Evolutionary conservation across 345 rosid genomes (phyloP), one percentile per base, ranked within the genome.

Genomic region (Raphanus sativus): DNA sequence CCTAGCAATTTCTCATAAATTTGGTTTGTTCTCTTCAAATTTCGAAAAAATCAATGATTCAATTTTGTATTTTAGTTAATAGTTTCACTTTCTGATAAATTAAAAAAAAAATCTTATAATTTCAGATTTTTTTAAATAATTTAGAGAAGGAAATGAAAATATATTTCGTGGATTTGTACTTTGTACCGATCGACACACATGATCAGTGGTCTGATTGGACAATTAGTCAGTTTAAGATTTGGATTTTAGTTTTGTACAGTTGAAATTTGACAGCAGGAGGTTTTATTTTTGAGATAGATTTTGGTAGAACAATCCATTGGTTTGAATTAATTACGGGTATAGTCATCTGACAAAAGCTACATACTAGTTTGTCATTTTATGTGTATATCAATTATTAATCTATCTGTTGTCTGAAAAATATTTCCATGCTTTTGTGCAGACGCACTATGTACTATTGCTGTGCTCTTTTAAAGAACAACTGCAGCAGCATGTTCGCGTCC

Each of bases 401-500:
- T 65, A 26, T 52, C 4, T 62, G 12, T 69, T 36, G 33, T 76
- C 69, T 52, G 70, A 62, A 62, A 62, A 7, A 9, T 21, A 21
- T 30, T 17, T 71, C 29, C 4, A 61, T 60, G 73, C 16, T 60
- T 63, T 10, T 66, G 80, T 25, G 80, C 77, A 95, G 99, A 88
- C 97, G 40, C 97, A 95, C 82, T 95, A 93, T 78, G 96, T 93
- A 73, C 83, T 93, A 48, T 75, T 95, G 85, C 82, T 93, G 17
- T 95, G 99, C 59, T 88, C 97, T 25, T 95, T 93, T 45, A 95
- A 95, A 85, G 97, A 95, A 67, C 99, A 93, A 81, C 74, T 95
- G 56, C 99, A 95, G 79, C 98, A 95, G 77, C 99, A 93, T 76
- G 99, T 95, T 45, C 90, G 99, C 45, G 97, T 95, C 71, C 99